Base-by-base conservation (phyloP, 1,139 yeast species). In the Chernovozyma sophiae-reginae region DNA sequence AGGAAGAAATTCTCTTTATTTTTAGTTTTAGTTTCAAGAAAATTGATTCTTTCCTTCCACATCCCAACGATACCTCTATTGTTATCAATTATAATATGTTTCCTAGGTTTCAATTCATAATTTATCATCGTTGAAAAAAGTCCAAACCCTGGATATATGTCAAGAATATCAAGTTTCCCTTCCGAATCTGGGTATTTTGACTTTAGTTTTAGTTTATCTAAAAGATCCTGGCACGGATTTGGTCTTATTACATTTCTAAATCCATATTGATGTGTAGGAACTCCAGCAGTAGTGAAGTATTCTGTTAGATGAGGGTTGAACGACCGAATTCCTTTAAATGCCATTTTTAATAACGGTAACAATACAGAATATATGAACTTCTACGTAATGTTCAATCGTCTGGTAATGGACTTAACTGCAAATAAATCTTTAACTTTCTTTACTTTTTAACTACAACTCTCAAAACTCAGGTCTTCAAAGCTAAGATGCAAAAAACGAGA, bases 111-210 rank as follows among this genome's bases (percentile, higher is more conserved):
- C 30, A 81, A 56, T 31, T 65, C 70, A 37, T 77, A 65, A 53
- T 82, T 72, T 23, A 86, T 53, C 55, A 77, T 76, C 36, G 67
- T 65, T 0, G 83, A 68, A 28, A 77, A 63, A 5, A 74, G 50
- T 4, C 84, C 83, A 31, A 62, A 64, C 1, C 79, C 76, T 0
- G 87, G 71, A 51, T 81, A 81, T 13, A 79, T 68, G 48, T 86
- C 95, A 5, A 86, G 52, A 3, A 86, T 73, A 38, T 82, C 78
- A 14, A 81, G 61, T 15, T 60, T 50, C 14, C 64, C 55, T n/a
- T 55, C 35, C 7, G 66, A 52, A 36, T 64, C 49, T 4, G 71
- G 64, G 46, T 79, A 81, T 29, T 62, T 59, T 3, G 54, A 39
- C 26, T 55, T 56, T 37, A 79, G 56, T 20, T 68, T 50, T 16